Evolutionary conservation across 2,329 filamentous ascomycete species (phyloP), one percentile per base, ranked within the genome.

Genomic region (Dryadomyces sulphureus): DNA sequence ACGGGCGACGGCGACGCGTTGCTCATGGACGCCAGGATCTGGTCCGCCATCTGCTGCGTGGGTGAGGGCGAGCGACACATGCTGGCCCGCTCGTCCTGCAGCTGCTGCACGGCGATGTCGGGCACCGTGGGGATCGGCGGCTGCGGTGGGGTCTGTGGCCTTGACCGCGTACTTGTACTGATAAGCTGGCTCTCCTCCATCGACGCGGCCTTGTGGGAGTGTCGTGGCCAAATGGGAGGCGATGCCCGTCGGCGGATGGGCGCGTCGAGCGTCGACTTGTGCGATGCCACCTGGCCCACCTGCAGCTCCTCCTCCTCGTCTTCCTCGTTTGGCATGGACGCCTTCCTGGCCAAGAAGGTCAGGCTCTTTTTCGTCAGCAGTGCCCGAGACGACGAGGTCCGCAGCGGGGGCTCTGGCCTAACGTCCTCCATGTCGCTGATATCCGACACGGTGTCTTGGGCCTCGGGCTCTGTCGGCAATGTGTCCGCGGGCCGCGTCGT

Each of bases 1-100:
- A 64, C 57, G 0, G 77, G 77, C 0, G 77, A 79, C 0, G 75
- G 75, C 2, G 76, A 77, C 0, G 67, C 65, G 40, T 67, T 66
- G 21, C 68, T 62, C 57, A 79, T 71, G 0, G 70, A 73, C 12
- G 68, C 67, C 5, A 79, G 58, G 38, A 79, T 79, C 36, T 71
- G 63, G 47, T 79, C 70, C 1, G 74, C 74, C 49, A 72, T 56
- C n/a, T 64, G 62, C 46, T 75, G 69, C 0, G 68, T 69, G 0
- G 68, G 67, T 6, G 39, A 8, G 7, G 49, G 43, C 14, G 41
- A 36, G 11, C 21, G 42, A n/a, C 21, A 41, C 11, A 19, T 40
- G 32, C 2, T 40, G 24, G 6, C 30, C 14, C 5, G 14, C 3
- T 24, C 34, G 36, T 45, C 36, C 4, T 44, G 32, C 4, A 34